phyloP scores from a whole-genome alignment of 2,329 filamentous ascomycete genomes.

The Scytalidium lignicola region DNA sequence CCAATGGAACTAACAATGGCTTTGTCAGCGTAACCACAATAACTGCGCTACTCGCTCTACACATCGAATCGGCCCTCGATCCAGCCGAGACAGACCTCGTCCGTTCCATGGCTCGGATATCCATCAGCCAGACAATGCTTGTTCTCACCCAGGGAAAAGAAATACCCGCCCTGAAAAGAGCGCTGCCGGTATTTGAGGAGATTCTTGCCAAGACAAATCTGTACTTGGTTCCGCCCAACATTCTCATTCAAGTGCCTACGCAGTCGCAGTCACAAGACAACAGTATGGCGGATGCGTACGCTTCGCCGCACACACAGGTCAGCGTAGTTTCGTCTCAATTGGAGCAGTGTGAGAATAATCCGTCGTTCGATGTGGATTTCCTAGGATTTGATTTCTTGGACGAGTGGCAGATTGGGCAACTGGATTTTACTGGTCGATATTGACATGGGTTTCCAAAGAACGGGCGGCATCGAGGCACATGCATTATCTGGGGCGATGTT shows the following conservation, averaged over 20 bases:
- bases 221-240: slow-evolving; percentile 13
- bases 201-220: slow-evolving; percentile 20
- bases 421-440: slow-evolving; percentile 17
- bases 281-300: slow-evolving; percentile 13
- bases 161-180: slow-evolving; percentile 19
- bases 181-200: slow-evolving; percentile 19
- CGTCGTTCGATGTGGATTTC: slow-evolving; percentile 16
- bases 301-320: slow-evolving; percentile 12
- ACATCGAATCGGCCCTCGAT: slow-evolving; percentile 20
- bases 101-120: slow-evolving; percentile 22
- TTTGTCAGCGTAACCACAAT: slow-evolving; percentile 18
- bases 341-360: slow-evolving; percentile 16
- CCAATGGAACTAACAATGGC: slow-evolving; percentile 9
- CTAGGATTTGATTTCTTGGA: slow-evolving; percentile 21
- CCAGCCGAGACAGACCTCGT: slow-evolving; percentile 19
- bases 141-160: slow-evolving; percentile 19
- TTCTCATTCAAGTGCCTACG: slow-evolving; percentile 10
- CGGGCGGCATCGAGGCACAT: slow-evolving; percentile 9
- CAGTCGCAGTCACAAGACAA: slow-evolving; percentile 16
- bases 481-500: slow-evolving; percentile 9
- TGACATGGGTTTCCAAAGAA: slow-evolving; percentile 11
- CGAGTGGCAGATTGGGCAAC: slow-evolving; percentile 20
- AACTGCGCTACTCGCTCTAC: slow-evolving; percentile 19
- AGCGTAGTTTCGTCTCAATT: slow-evolving; percentile 12
- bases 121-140: slow-evolving; percentile 21